Conservation (phyloP, 345 rosid species). For the Acer yangbiense region DNA sequence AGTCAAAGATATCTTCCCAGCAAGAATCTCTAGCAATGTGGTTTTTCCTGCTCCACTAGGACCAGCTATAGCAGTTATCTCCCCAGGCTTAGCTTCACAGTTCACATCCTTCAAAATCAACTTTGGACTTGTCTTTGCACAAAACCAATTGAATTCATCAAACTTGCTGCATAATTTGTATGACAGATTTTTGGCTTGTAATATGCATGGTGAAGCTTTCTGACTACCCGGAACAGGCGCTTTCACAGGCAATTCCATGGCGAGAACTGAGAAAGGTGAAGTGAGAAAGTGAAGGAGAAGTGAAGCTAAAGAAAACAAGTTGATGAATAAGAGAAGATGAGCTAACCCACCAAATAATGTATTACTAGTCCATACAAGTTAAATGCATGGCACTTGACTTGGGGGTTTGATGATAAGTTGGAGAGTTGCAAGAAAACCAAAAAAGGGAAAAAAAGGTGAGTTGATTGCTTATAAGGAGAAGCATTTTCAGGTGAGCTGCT, state of each 20-base stretch:
- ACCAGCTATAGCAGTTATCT: slow-evolving; percentile 80
- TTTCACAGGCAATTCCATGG: slow-evolving; percentile 73
- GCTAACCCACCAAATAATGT: slow-evolving; percentile 73
- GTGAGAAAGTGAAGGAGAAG: slow-evolving; percentile 23
- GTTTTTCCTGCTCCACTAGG: slow-evolving; percentile 98
- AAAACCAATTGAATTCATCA: slow-evolving; percentile 35
- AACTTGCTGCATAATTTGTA: slow-evolving; percentile 49
- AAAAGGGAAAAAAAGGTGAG: not conserved
- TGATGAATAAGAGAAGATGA: slow-evolving; percentile 56
- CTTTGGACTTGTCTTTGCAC: slow-evolving; percentile 29
- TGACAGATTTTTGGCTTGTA: slow-evolving; percentile 65
- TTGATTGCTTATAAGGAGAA: not conserved
- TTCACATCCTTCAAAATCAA: slow-evolving; percentile 59
- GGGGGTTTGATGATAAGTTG: slow-evolving; percentile 27
- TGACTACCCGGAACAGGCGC: slow-evolving; percentile 40
- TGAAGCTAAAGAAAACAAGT: slow-evolving; percentile 22
- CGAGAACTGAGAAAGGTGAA: slow-evolving; percentile 23
- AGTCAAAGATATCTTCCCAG: slow-evolving; percentile 53
- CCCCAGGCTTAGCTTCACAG: slow-evolving; percentile 65
- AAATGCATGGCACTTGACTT: slow-evolving; percentile 21
- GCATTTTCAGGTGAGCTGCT: slow-evolving; percentile 47
- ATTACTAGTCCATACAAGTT: slow-evolving; percentile 22
- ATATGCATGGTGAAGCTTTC: slow-evolving; percentile 43
- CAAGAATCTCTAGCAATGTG: slow-evolving; percentile 82
- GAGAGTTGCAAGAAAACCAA: slow-evolving; percentile 26